Evolutionary conservation across 192 early-diverging fungal species (phyloP), one percentile per base, ranked within the genome.

Genomic region (Backusella psychrophila): DNA sequence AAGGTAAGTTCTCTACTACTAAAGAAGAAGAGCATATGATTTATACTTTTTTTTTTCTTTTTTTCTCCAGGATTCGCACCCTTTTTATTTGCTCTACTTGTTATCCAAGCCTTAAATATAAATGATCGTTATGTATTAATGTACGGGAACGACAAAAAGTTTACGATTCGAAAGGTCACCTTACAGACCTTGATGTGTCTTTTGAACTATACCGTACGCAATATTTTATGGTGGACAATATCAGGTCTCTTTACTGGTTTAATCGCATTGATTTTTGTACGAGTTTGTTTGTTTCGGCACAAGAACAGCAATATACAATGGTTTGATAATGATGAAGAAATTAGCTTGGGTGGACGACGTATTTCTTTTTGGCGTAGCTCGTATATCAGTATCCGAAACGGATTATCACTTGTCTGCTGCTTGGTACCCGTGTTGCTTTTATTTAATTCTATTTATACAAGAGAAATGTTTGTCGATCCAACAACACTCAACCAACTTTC

Each of bases 141-240:
- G 12, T 74, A 80, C 26, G 79, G 71, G 12, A 68, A 68, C 56
- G 72, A 77, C 4, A 71, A 79, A 71, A 69, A 75, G 35, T 79
- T 84, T 72, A 83, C 68, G 5, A 52, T 85, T 9, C 77, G 79
- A 5, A 79, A 83, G 56, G 81, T 84, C 4, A 75, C 75, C 1
- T 41, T 85, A 11, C 87, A 86, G 73, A 31, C 83, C 19, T 19
- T 83, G 38, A 82, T 88, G 73, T 86, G 81, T 46, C 75, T 88
- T 8, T 23, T 88, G 19, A 88, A 88, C 56, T 84, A 73, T 56
- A 36, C 81, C 6, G 76, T 72, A 6, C 84, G 85, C 75, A 88
- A 84, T 26, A 83, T 85, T 77, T 71, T 88, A 12, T 88, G 87
- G 87, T 88, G 87, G 87, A 82, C 87, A 44, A 77, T 85, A 23